phyloP scores from a whole-genome alignment of 2,329 filamentous ascomycete species.

The Fusarium buharicum region DNA sequence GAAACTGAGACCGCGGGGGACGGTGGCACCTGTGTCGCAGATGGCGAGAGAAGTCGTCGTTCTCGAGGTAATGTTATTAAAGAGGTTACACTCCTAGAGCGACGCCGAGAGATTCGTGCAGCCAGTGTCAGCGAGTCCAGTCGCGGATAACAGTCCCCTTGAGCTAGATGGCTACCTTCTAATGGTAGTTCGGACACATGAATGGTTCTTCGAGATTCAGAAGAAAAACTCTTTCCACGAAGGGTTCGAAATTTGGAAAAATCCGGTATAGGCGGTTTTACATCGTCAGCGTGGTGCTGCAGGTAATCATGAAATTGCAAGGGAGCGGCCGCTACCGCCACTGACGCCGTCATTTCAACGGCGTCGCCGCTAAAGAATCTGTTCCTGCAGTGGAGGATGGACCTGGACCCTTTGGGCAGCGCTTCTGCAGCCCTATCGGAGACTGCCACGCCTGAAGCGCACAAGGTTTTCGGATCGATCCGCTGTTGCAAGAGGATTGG shows the following conservation, averaged over 20 bases:
- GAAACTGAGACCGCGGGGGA: constrained; percentile 29
- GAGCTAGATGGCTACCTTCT: constrained; percentile 26
- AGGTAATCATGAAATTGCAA: constrained; percentile 32
- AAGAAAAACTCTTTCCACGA: constrained; percentile 51
- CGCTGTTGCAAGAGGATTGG: constrained; percentile 26
- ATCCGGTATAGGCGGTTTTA: constrained; percentile 34
- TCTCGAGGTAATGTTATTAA: constrained; percentile 20
- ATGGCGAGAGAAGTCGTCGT: constrained; percentile 11
- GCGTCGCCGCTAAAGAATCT: constrained; percentile 25
- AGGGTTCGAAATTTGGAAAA: constrained; percentile 49
- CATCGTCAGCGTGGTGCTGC: constrained; percentile 18
- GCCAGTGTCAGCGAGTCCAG: constrained; percentile 39
- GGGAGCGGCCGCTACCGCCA: constrained; percentile 20
- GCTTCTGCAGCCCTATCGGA: constrained; percentile 41
- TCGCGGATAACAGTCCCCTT: constrained; percentile 41
- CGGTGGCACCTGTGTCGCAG: constrained; percentile 17
- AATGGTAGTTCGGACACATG: constrained; percentile 41
- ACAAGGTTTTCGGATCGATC: constrained; percentile 33
- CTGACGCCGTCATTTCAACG: constrained; percentile 27
- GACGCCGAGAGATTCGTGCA: constrained; percentile 25
- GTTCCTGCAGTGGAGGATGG: constrained; percentile 37
- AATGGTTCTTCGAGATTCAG: constrained; percentile 42
- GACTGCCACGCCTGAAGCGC: constrained; percentile 22
- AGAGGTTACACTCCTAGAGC: constrained; percentile 44
- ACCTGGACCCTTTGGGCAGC: constrained; percentile 28